Evolutionary conservation across 2,329 filamentous ascomycete genomes (phyloP), one percentile per base, ranked within the genome.

Genomic region (Anisogramma anomala): DNA sequence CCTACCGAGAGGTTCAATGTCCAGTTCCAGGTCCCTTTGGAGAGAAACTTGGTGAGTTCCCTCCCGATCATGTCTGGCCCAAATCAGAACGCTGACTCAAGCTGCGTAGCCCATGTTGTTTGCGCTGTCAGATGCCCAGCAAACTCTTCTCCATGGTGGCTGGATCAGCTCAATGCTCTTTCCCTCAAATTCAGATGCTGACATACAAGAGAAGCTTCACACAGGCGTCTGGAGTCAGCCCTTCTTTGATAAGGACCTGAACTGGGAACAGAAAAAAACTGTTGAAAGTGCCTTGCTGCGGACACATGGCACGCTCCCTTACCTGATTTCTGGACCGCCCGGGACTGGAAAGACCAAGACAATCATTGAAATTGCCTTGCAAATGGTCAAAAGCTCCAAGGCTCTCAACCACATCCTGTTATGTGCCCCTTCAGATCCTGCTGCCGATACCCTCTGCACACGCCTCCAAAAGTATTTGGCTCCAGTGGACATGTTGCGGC

Each of bases 291-390:
- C 49, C n/a, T 50, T 47, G 36, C 23, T 26, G 11, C 48, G 50
- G 32, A 46, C 48, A 15, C 48, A 54, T 34, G 49, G 51, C 33
- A 49, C 42, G 5, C 34, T 54, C n/a, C 51, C 51, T 2, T 54
- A 51, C 25, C 39, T 53, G n/a, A 50, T 54, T n/a, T 52, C 49
- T 2, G 51, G 52, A 8, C 52, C 52, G 4, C 52, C 52, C 1
- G 52, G 52, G 8, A 53, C 50, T 0, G 52, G 52, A 8, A 54
- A 53, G 37, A 52, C 52, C 6, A 53, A 50, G 43, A 54, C 52
- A 3, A 39, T 54, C 26, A 51, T 53, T 33, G 52, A 54, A 36
- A 48, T 39, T 3, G 48, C 47, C 6, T 36, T 54, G 13, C 52
- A 53, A 41, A 37, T 53, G 8, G 30, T 50, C 11, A 46, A 39